Conservation (phyloP, 2,329 filamentous ascomycete genomes). For the Microdochium nivale region DNA sequence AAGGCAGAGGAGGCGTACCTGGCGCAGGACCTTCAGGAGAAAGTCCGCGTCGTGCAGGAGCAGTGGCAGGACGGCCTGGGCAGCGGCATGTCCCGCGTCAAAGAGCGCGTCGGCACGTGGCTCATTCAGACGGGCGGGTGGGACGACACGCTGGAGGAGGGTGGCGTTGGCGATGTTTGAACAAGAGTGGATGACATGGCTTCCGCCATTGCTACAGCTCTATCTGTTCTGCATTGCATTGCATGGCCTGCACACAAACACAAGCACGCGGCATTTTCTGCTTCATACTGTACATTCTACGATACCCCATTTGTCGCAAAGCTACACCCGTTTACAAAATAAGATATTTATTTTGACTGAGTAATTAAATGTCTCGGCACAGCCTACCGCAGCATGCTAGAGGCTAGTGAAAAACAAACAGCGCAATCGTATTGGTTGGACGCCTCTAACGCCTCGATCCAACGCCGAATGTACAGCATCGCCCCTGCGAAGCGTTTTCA, state of each 20-base stretch:
- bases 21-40: conserved; percentile 86
- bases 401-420: too few species aligned
- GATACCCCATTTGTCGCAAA: background rate
- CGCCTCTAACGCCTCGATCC: too few species aligned
- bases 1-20: conserved; percentile 60
- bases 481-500: too few species aligned
- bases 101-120: conserved; percentile 64
- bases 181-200: too few species aligned
- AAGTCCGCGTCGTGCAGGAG: conserved; percentile 81
- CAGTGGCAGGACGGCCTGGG: conserved; percentile 89
- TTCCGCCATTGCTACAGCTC: too few species aligned
- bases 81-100: conserved; percentile 62
- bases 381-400: too few species aligned
- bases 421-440: too few species aligned
- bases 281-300: background rate
- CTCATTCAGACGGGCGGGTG: conserved; percentile 74
- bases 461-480: too few species aligned
- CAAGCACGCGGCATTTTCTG: conserved; percentile 22
- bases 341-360: background rate
- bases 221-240: too few species aligned
- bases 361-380: too few species aligned
- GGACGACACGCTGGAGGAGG: conserved; percentile 66
- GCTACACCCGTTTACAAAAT: background rate
- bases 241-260: background rate
- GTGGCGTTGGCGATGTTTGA: conserved; percentile 39